A percentile compares a stretch with the other conserved stretches of the same genome.
phyloP scores from a whole-genome alignment of 2,329 filamentous ascomycete species.

The Bipolaris victoriae region DNA sequence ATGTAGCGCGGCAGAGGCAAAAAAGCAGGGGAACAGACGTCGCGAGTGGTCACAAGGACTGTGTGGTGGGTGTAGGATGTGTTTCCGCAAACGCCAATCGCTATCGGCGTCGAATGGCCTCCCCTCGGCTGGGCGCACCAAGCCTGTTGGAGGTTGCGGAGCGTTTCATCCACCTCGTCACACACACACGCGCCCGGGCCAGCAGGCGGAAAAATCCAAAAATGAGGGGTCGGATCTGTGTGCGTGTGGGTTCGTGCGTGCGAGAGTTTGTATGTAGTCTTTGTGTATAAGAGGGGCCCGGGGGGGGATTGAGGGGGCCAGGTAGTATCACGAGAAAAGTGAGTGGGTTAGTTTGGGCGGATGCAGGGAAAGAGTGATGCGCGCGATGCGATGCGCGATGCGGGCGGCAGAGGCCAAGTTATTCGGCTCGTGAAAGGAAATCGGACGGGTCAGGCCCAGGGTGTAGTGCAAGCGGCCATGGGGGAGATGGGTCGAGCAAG shows the following conservation, averaged over 20 bases:
- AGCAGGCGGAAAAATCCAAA: slow-evolving; percentile 28
- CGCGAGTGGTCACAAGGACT: slow-evolving; percentile 36
- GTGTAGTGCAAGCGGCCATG: slow-evolving; percentile 24
- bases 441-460: slow-evolving; percentile 26
- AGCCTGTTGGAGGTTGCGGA: slow-evolving; percentile 31
- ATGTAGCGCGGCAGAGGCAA: slow-evolving; percentile 21
- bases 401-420: slow-evolving; percentile 24
- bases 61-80: slow-evolving; percentile 18
- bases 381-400: slow-evolving; percentile 19
- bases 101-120: slow-evolving; percentile 28
- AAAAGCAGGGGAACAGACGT: slow-evolving; percentile 22
- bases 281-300: not conserved
- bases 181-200: slow-evolving; percentile 29
- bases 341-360: slow-evolving; percentile 17
- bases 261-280: not conserved
- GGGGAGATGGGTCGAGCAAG: slow-evolving; percentile 17
- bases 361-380: slow-evolving; percentile 23
- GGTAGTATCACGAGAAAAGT: slow-evolving; percentile 22
- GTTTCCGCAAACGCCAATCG: slow-evolving; percentile 29
- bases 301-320: slow-evolving; percentile 3
- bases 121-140: slow-evolving; percentile 28
- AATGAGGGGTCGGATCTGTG: slow-evolving; percentile 30
- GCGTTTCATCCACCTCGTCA: slow-evolving; percentile 38
- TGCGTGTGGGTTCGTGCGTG: slow-evolving; percentile 19
- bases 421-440: slow-evolving; percentile 25